These are phyloP conservation scores for Trichaptum fuscoviolaceum DNA, from an alignment of 768 basidiomycete genomes.

Conservation along the genomic window DNA sequence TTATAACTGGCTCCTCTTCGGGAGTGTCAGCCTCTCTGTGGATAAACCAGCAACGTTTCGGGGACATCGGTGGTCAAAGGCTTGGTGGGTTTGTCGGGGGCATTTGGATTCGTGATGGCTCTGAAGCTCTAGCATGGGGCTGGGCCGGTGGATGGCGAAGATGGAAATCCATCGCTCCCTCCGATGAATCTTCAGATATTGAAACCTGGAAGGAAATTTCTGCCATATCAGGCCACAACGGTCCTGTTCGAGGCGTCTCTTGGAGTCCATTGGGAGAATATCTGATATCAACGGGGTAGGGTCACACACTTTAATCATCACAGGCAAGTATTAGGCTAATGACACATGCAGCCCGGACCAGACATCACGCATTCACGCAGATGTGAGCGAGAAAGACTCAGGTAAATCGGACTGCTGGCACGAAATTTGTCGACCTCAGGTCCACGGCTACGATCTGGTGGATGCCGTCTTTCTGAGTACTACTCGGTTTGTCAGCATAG, in stretches of 20 bases:
- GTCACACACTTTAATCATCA: slow-evolving; percentile 8
- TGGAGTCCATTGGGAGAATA: slow-evolving; percentile 91
- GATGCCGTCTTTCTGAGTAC: slow-evolving; percentile 71
- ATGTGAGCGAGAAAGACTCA: slow-evolving; percentile 22
- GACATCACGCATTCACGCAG: slow-evolving; percentile 84
- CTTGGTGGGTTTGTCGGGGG: slow-evolving; percentile 92
- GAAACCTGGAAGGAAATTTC: slow-evolving; percentile 69
- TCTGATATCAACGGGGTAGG: slow-evolving; percentile 79
- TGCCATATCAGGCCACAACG: slow-evolving; percentile 84
- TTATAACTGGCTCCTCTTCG: slow-evolving; percentile 31
- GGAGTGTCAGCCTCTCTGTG: slow-evolving; percentile 61
- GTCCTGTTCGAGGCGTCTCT: slow-evolving; percentile 68
- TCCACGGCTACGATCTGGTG: slow-evolving; percentile 93
- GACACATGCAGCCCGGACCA: slow-evolving; percentile 65
- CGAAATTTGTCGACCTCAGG: slow-evolving; percentile 88
- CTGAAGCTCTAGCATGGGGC: slow-evolving; percentile 76
- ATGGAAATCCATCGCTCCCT: slow-evolving; percentile 49
- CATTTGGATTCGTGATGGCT: slow-evolving; percentile 62
- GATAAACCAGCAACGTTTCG: slow-evolving; percentile 88
- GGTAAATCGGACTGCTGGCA: slow-evolving; percentile 50
- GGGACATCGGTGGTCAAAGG: slow-evolving; percentile 88
- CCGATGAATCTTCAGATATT: slow-evolving; percentile 13
- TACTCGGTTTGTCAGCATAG: slow-evolving; percentile 81
- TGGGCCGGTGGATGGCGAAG: slow-evolving; percentile 95
- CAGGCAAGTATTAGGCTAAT: slow-evolving; percentile 3